Conservation (phyloP, 108 stramenopile species). For the Cyclostephanos tholiformis region DNA sequence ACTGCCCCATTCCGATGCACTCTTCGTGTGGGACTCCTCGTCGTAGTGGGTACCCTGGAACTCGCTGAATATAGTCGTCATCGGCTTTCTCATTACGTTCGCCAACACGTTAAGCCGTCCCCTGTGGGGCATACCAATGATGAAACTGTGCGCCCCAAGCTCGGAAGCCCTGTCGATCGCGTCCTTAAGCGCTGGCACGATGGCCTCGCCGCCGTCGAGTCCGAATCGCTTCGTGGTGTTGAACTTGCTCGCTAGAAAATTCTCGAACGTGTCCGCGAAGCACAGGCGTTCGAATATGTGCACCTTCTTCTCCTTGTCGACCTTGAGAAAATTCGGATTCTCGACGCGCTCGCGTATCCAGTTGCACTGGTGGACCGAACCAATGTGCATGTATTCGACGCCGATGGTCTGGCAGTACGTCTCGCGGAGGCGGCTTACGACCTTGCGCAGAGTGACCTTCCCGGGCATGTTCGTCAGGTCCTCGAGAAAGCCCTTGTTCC, state of each 20-base stretch:
- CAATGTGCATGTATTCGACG: constrained; percentile 99
- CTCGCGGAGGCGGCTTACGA: too few species aligned
- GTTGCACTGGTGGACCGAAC: constrained; percentile 89
- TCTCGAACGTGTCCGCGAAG: constrained; percentile 97
- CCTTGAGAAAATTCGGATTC: constrained; percentile 79
- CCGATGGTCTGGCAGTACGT: too few species aligned
- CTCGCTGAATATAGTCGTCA: constrained; percentile 97
- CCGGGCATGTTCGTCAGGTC: constrained; percentile 78
- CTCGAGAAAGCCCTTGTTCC: constrained; percentile 95
- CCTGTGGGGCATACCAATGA: too few species aligned
- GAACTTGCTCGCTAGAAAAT: constrained; percentile 96
- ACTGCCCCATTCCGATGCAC: too few species aligned
- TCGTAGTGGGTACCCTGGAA: too few species aligned
- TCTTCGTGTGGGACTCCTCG: too few species aligned
- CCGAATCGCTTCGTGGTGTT: constrained; percentile 99
- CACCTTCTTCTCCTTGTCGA: constrained; percentile 85
- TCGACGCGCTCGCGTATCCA: constrained; percentile 98
- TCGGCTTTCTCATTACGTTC: constrained; percentile 99
- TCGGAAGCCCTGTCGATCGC: constrained; percentile 96
- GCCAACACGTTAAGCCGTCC: constrained; percentile 94
- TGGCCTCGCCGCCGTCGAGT: constrained; percentile 95
- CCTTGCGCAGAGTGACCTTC: constrained; percentile 85
- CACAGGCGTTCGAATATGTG: constrained; percentile 95
- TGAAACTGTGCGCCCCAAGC: too few species aligned
- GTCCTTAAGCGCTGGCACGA: constrained; percentile 95